Evolutionary conservation across 495 filamentous ascomycete species (phyloP), one percentile per base, ranked within the genome.

Genomic region (Xylaria cubensis): DNA sequence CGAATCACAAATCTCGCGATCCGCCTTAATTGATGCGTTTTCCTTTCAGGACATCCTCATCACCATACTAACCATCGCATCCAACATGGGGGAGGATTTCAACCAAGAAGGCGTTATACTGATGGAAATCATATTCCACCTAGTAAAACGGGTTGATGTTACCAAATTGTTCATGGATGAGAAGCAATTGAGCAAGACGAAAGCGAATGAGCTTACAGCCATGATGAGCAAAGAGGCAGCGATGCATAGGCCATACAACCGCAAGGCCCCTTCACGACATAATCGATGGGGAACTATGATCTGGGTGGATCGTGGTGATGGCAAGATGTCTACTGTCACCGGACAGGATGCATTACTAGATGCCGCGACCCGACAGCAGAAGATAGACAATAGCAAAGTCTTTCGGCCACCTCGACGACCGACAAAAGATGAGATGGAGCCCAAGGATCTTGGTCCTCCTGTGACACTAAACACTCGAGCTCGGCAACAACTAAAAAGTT

Each of bases 221-320:
- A 82, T 97, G 75, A 86, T 97, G 72, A 88, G 85, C 51, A 92
- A 94, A 77, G 97, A 99, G 79, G 89, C 90, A 3, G 90, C 90
- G 9, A 91, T 97, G 88, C 88, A 92, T 58, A 88, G 91, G 72
- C 88, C 90, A 63, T 93, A 97, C 76, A 89, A 90, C 46, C 92
- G 90, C 74, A 91, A 91, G 74, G 93, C 92, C 7, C 94, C 94
- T 2, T 94, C 94, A 8, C 84, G 97, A 46, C 97, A 99, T 79
- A 97, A 94, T 73, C 87, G 97, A 65, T 99, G 98, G 78, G 97
- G 97, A 1, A 97, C 94, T 17, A 97, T 98, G 91, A 91, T 97
- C 24, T 98, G 97, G 96, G 90, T 99, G 51, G 94, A 98, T 82
- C 86, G 93, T 64, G 92, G 92, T 67, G 93, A 96, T 77, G 88